Conservation (phyloP, 768 basidiomycete genomes). For the Lactarius hengduanensis region DNA sequence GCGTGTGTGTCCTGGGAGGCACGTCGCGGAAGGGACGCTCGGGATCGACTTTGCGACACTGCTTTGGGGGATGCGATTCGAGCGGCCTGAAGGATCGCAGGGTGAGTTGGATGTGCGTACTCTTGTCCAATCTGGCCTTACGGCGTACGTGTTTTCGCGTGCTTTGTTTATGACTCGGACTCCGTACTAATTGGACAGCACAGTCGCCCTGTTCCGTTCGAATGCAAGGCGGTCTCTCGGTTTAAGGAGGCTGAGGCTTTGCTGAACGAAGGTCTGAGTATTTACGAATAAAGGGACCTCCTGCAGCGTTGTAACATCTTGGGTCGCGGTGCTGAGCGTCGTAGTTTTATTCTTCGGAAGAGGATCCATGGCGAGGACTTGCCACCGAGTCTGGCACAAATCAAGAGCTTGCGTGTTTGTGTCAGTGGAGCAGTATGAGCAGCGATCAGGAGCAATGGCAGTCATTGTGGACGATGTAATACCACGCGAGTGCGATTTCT, state of each 20-base stretch:
- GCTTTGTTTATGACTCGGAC: not conserved
- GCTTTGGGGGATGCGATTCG: constrained; percentile 32
- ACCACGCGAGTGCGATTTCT: too few species aligned
- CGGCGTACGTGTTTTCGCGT: constrained; percentile 16
- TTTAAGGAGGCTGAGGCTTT: constrained; percentile 8
- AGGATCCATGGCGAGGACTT: too few species aligned
- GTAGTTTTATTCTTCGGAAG: not conserved
- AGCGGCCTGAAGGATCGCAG: not conserved
- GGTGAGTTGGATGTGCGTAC: constrained; percentile 6
- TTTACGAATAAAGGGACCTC: not conserved
- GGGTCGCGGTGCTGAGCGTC: not conserved
- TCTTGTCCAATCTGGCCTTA: not conserved
- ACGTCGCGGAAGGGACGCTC: constrained; percentile 35
- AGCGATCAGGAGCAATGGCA: too few species aligned
- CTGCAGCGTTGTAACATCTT: too few species aligned
- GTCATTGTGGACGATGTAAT: too few species aligned
- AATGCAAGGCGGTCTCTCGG: constrained; percentile 22
- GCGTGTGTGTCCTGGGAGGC: constrained; percentile 36
- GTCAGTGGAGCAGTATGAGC: too few species aligned
- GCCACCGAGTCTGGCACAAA: too few species aligned
- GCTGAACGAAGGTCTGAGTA: not conserved
- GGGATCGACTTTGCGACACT: constrained; percentile 36
- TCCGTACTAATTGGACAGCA: not conserved
- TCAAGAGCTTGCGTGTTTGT: too few species aligned
- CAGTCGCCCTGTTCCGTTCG: constrained; percentile 22